These are phyloP conservation scores for Steccherinum ochraceum DNA, from an alignment of 768 basidiomycete genomes.

Conservation along the genomic window DNA sequence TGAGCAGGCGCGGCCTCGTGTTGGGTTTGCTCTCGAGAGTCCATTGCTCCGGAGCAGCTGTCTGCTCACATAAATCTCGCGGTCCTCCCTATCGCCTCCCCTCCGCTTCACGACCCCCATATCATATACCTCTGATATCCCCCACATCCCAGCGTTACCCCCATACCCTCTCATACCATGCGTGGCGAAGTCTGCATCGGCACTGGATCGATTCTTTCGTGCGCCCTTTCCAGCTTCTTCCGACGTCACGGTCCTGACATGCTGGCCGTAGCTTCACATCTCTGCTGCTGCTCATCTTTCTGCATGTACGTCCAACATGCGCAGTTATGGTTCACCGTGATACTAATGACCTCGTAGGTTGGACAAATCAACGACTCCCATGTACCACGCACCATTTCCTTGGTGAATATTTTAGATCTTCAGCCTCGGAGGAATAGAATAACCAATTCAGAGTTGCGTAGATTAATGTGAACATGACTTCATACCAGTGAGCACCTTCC, in stretches of 20 bases:
- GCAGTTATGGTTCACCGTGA: slow-evolving; percentile 7
- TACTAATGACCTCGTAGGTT: slow-evolving; percentile 41
- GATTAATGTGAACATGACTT: slow-evolving; percentile 66
- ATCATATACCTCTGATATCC: slow-evolving; percentile 2
- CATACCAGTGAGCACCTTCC: slow-evolving; percentile 50
- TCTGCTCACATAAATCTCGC: not conserved
- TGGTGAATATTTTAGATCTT: slow-evolving; percentile 42
- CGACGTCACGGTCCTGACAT: slow-evolving; percentile 8
- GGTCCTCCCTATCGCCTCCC: not conserved
- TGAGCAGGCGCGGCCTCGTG: not conserved
- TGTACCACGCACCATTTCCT: slow-evolving; percentile 64
- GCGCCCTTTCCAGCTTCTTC: slow-evolving; percentile 21
- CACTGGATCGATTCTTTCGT: slow-evolving; percentile 69
- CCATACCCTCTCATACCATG: slow-evolving; percentile 30
- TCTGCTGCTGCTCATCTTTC: slow-evolving; percentile 66
- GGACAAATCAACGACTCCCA: slow-evolving; percentile 77
- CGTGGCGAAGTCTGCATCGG: slow-evolving; percentile 76
- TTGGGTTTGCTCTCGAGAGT: not conserved
- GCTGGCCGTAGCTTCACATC: slow-evolving; percentile 34
- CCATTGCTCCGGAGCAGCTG: not conserved
- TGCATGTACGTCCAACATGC: slow-evolving; percentile 51
- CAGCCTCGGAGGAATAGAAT: slow-evolving; percentile 10
- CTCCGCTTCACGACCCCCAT: not conserved
- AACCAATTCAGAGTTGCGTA: slow-evolving; percentile 23
- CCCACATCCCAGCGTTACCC: not conserved